Evolutionary conservation across 1,284 basidiomycete species (phyloP), one percentile per base, ranked within the genome.

Genomic region (Apiotrichum domesticum): DNA sequence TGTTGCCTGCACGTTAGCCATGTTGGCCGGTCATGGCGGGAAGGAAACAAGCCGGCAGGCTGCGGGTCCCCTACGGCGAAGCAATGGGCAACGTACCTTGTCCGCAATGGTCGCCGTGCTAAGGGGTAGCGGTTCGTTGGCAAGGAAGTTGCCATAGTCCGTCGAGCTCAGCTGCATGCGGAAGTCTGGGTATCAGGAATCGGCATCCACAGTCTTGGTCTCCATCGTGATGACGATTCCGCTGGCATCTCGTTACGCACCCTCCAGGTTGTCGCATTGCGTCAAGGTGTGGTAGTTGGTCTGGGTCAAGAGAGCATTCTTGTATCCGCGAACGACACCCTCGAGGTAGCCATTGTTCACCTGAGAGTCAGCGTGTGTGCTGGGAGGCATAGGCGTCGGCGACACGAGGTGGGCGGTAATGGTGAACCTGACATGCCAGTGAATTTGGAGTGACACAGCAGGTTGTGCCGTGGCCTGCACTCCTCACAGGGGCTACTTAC

Each of bases 101-200:
- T 96, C 93, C 13, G 91, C 85, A 71, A 98, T 97, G 51, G 91
- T 94, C 4, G 91, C 87, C 6, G 95, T 98, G 52, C 91, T 90
- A 59, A 98, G 84, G 14, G 94, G 95, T n/a, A 90, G 83, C 3
- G 94, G 87, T 75, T 98, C 96, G 73, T 97, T 98, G 40, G 95
- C 86, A 50, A 99, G 86, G 75, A 99, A 98, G 79, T 93, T 97
- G 71, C 94, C 93, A 76, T 99, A 98, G 80, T 99, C 96, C 9
- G 95, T 98, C 6, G 94, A 86, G 7, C 90, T 89, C 46, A 98
- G 82, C 70, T 97, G 93, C 57, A 93, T 90, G 62, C 90, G 81
- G 74, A 97, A 86, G 78, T 96, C 93, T 95, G 64, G 13, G 32
- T 21, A 35, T 50, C 37, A 50, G 48, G 9, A 7, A 9, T 33